phyloP scores from a whole-genome alignment of 1,284 basidiomycete genomes.

The Cronartium quercuum region DNA sequence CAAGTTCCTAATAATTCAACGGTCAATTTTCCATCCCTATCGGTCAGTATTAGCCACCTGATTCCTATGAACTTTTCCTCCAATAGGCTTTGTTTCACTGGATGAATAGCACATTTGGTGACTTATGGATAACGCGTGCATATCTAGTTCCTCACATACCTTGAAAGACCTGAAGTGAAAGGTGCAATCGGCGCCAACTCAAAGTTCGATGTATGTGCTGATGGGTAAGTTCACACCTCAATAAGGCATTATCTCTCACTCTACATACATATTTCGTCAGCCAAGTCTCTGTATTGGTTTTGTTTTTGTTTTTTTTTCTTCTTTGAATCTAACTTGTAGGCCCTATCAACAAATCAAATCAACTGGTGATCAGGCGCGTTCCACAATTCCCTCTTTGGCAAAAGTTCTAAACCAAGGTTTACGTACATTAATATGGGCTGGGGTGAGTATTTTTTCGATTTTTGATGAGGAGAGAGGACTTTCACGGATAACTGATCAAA shows the following conservation, averaged over 20 bases:
- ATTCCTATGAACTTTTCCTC: background rate
- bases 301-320: background rate
- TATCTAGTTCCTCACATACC: constrained; percentile 20
- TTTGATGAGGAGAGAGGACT: background rate
- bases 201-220: constrained; percentile 22
- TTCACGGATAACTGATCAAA: background rate
- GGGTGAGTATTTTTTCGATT: background rate
- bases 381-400: constrained; percentile 18
- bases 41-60: background rate
- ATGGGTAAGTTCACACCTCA: constrained; percentile 13
- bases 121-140: background rate
- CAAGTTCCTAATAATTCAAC: background rate
- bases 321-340: background rate
- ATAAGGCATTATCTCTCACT: background rate
- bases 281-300: background rate
- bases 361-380: constrained; percentile 25
- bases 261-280: background rate
- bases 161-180: constrained; percentile 7
- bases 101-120: background rate
- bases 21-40: background rate
- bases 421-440: constrained; percentile 37
- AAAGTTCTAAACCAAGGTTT: constrained; percentile 34
- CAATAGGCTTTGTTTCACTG: background rate
- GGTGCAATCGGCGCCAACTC: constrained; percentile 28
- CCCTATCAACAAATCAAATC: constrained; percentile 9